phyloP scores from a whole-genome alignment of 306 rosid species.

The Quillaja saponaria region DNA sequence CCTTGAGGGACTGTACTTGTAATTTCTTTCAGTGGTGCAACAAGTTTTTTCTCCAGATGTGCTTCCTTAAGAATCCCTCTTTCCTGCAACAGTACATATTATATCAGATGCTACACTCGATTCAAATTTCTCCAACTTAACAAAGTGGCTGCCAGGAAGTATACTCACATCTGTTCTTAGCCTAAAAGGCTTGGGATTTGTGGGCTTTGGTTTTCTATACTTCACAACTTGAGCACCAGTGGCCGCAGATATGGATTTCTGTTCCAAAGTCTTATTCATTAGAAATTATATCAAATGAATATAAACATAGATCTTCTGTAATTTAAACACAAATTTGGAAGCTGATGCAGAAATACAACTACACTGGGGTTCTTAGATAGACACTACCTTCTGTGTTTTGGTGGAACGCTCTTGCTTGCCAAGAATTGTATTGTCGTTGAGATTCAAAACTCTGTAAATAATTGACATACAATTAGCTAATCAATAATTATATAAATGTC shows the following conservation, averaged over 20 bases:
- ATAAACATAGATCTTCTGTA: no score
- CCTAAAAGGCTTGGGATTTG: constrained; percentile 93
- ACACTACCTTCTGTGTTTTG: constrained; percentile 52
- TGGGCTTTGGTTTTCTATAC: constrained; percentile 69
- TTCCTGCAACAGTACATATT: constrained; percentile 53
- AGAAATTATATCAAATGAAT: background rate
- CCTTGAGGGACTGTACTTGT: constrained; percentile 34
- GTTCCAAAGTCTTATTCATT: constrained; percentile 38
- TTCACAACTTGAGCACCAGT: constrained; percentile 55
- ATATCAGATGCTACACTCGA: constrained; percentile 20
- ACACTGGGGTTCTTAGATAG: constrained; percentile 18
- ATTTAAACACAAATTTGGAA: constrained; percentile 10
- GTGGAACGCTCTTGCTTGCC: constrained; percentile 50
- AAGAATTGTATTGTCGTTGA: constrained; percentile 19
- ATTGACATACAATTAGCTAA: background rate
- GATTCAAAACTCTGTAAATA: constrained; percentile 43
- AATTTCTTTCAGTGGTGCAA: constrained; percentile 54
- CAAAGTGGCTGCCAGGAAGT: constrained; percentile 26
- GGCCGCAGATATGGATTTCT: constrained; percentile 41
- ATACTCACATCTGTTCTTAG: constrained; percentile 86
- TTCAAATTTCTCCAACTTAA: background rate
- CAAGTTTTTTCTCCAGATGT: constrained; percentile 58
- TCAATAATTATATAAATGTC: no score
- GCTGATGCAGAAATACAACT: background rate
- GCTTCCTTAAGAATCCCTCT: constrained; percentile 91